Evolutionary conservation across 371 early-diverging fungal genomes (phyloP).

Genomic region (Umbelopsis sp.): DNA sequence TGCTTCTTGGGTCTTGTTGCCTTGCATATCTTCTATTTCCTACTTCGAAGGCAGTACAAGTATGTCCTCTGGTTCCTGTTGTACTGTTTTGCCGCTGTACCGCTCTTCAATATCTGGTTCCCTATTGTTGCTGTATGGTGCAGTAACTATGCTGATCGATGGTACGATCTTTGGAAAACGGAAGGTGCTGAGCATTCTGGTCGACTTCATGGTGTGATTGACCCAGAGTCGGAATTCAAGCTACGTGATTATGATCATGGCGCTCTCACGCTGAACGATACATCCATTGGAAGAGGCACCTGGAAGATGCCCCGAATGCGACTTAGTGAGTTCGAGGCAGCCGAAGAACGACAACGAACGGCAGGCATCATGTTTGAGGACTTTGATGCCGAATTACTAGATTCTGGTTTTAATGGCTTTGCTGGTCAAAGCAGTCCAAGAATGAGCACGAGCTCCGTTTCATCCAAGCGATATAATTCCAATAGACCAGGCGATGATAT

Average conservation of each 20-base stretch:
- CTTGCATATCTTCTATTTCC: slow-evolving; percentile 44
- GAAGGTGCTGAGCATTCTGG: slow-evolving; percentile 15
- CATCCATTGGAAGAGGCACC: slow-evolving; percentile 3
- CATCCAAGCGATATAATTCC: slow-evolving; percentile 14
- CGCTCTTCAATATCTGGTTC: slow-evolving; percentile 47
- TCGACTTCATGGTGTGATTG: slow-evolving; percentile 45
- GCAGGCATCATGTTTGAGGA: slow-evolving; percentile 25
- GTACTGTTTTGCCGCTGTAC: slow-evolving; percentile 42
- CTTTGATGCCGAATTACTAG: slow-evolving; percentile 44
- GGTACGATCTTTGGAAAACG: slow-evolving; percentile 53
- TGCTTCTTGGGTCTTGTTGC: slow-evolving; percentile 38
- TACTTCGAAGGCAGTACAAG: slow-evolving; percentile 43
- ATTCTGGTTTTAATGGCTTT: slow-evolving; percentile 49
- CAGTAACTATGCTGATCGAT: slow-evolving; percentile 39
- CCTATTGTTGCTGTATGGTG: slow-evolving; percentile 46
- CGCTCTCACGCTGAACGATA: background rate
- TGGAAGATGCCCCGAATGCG: slow-evolving; percentile 32
- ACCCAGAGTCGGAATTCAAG: slow-evolving; percentile 26
- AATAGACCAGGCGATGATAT: slow-evolving; percentile 15
- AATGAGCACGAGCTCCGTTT: slow-evolving; percentile 16
- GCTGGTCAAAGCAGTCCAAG: slow-evolving; percentile 33
- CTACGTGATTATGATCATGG: slow-evolving; percentile 16
- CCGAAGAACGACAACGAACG: slow-evolving; percentile 36
- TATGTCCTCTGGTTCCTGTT: slow-evolving; percentile 50
- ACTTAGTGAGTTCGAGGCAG: slow-evolving; percentile 40